phyloP scores from a whole-genome alignment of 1,284 basidiomycete species.

The Irpex lacteus region DNA sequence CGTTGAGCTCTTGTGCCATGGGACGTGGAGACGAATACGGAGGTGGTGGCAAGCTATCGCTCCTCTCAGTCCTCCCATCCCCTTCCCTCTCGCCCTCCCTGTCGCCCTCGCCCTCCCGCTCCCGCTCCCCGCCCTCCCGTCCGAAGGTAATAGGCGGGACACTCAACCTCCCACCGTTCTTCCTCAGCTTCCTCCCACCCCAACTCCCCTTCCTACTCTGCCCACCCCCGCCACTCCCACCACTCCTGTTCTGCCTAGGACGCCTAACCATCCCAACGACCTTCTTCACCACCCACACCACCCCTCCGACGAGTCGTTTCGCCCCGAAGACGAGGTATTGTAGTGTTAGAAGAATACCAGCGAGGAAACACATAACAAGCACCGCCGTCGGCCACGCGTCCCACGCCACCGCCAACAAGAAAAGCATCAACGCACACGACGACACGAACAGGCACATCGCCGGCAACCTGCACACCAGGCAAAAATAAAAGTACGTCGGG shows the following conservation, averaged over 20 bases:
- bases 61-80: neutral
- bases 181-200: neutral
- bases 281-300: slow-evolving; percentile 15
- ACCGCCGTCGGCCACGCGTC: slow-evolving; percentile 59
- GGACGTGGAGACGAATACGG: neutral
- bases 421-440: slow-evolving; percentile 47
- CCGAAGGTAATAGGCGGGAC: neutral
- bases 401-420: slow-evolving; percentile 59
- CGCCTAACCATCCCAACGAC: neutral
- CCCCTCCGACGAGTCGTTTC: slow-evolving; percentile 29
- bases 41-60: neutral
- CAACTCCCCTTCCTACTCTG: neutral
- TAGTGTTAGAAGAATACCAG: slow-evolving; percentile 54
- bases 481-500: slow-evolving; percentile 21
- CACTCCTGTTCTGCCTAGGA: neutral
- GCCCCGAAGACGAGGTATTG: slow-evolving; percentile 66
- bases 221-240: too few relatives aligned
- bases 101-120: neutral
- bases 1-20: neutral
- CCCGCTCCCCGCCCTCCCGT: too few relatives aligned
- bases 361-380: slow-evolving; percentile 50
- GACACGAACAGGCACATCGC: slow-evolving; percentile 11
- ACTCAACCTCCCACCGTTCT: neutral
- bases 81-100: neutral
- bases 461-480: slow-evolving; percentile 40